phyloP scores from a whole-genome alignment of 1,284 basidiomycete genomes.

The Limonomyces culmigenus region DNA sequence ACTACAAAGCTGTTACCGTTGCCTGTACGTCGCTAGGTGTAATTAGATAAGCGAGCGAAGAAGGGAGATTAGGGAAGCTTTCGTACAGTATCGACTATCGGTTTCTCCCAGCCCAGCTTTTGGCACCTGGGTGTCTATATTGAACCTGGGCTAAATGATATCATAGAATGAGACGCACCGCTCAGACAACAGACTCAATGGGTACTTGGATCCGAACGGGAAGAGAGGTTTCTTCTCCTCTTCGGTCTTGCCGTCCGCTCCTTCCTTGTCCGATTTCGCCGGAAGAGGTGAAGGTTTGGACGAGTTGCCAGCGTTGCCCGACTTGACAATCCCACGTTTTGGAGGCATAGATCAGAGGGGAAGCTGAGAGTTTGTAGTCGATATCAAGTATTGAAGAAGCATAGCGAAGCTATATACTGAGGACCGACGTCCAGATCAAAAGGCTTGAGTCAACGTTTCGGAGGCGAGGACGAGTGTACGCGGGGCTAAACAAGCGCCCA shows the following conservation, averaged over 20 bases:
- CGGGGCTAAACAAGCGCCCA: too few species aligned
- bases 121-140: too few species aligned
- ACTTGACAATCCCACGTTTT: constrained; percentile 63
- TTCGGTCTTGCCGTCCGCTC: too few species aligned
- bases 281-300: constrained; percentile 31
- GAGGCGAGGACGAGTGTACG: too few species aligned
- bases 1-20: constrained; percentile 47
- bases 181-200: constrained; percentile 61
- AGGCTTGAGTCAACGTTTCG: too few species aligned
- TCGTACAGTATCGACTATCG: constrained; percentile 56
- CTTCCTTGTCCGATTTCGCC: constrained; percentile 3
- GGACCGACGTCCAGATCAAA: too few species aligned
- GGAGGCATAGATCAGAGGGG: constrained; percentile 36
- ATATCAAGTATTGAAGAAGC: background rate
- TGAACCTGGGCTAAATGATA: constrained; percentile 19
- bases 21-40: constrained; percentile 22
- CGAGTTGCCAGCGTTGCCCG: constrained; percentile 76
- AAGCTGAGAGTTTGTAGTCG: background rate
- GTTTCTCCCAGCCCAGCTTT: constrained; percentile 75
- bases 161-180: too few species aligned
- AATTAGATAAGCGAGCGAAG: constrained; percentile 10
- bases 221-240: constrained; percentile 43
- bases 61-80: constrained; percentile 1
- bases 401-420: background rate
- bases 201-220: constrained; percentile 69